A percentile compares a stretch with the other conserved stretches of the same genome.
Conservation (phyloP, 2,329 filamentous ascomycete species). For the Paraphoma sp. region DNA sequence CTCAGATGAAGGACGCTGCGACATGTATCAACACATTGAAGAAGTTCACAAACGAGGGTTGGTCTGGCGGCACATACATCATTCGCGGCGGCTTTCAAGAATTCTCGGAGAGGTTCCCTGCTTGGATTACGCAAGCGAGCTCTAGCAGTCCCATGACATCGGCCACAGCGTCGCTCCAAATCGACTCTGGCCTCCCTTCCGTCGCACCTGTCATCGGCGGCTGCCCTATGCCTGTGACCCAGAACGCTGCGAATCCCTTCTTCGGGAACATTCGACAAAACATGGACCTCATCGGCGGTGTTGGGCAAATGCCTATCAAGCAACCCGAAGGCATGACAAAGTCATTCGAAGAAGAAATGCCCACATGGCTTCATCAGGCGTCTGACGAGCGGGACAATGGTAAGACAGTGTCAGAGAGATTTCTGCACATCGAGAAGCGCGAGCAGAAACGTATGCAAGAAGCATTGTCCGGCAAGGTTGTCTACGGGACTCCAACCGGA, state of each 20-base stretch:
- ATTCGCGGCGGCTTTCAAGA: slow-evolving; percentile 81
- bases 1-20: slow-evolving; percentile 78
- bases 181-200: slow-evolving; percentile 49
- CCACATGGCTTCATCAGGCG: slow-evolving; percentile 77
- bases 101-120: slow-evolving; percentile 72
- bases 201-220: slow-evolving; percentile 86
- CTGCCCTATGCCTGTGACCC: slow-evolving; percentile 76
- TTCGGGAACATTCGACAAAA: slow-evolving; percentile 97
- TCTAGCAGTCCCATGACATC: slow-evolving; percentile 31
- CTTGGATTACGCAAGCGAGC: slow-evolving; percentile 59
- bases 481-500: slow-evolving; percentile 57
- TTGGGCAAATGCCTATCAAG: slow-evolving; percentile 76
- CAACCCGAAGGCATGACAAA: slow-evolving; percentile 61
- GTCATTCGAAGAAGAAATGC: slow-evolving; percentile 63
- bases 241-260: slow-evolving; percentile 81
- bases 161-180: slow-evolving; percentile 27
- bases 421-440: slow-evolving; percentile 80
- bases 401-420: slow-evolving; percentile 80
- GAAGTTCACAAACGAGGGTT: slow-evolving; percentile 89
- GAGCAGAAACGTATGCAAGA: slow-evolving; percentile 95
- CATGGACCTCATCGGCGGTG: slow-evolving; percentile 90
- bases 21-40: slow-evolving; percentile 87
- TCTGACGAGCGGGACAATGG: slow-evolving; percentile 73
- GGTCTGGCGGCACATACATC: slow-evolving; percentile 74
- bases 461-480: slow-evolving; percentile 68